Percentiles rank a stretch among this genome's conserved stretches.
These are phyloP conservation scores for Venturia asperata DNA, from an alignment of 2,329 filamentous ascomycete genomes.

Conservation along the genomic window DNA sequence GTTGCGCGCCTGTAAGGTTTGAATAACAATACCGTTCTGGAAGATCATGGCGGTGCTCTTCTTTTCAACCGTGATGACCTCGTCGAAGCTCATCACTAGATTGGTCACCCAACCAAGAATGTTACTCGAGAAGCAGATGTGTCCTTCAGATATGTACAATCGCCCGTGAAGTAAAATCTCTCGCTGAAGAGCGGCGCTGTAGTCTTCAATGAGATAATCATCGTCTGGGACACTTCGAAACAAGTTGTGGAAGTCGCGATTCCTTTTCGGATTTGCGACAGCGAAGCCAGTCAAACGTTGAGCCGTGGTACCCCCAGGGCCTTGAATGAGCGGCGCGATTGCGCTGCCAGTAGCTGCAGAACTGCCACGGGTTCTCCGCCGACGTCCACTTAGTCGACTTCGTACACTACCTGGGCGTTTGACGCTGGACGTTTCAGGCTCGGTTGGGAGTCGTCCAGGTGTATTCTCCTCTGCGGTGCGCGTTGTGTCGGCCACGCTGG, in stretches of 20 bases:
- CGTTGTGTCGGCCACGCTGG: slow-evolving; percentile 29
- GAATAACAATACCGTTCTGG: slow-evolving; percentile 95
- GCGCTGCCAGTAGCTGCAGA: slow-evolving; percentile 59
- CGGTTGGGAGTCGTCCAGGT: not conserved
- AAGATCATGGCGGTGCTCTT: slow-evolving; percentile 92
- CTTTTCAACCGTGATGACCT: slow-evolving; percentile 94
- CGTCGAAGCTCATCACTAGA: slow-evolving; percentile 94
- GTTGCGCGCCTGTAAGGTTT: slow-evolving; percentile 90
- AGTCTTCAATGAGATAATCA: slow-evolving; percentile 96
- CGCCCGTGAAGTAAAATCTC: slow-evolving; percentile 92
- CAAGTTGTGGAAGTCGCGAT: slow-evolving; percentile 85
- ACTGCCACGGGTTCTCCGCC: slow-evolving; percentile 72
- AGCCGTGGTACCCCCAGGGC: slow-evolving; percentile 12
- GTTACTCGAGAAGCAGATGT: slow-evolving; percentile 98
- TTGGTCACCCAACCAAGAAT: slow-evolving; percentile 98
- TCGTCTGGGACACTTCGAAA: slow-evolving; percentile 98
- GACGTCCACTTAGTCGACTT: slow-evolving; percentile 46
- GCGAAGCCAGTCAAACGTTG: slow-evolving; percentile 68
- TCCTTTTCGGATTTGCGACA: slow-evolving; percentile 91
- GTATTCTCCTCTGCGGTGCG: slow-evolving; percentile 30
- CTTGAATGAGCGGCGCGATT: slow-evolving; percentile 62
- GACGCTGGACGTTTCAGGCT: slow-evolving; percentile 35
- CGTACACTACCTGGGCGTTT: slow-evolving; percentile 47
- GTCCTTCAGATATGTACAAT: slow-evolving; percentile 92
- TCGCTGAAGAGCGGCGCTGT: slow-evolving; percentile 89